Percentiles rank a stretch among this genome's conserved stretches.
phyloP scores from a whole-genome alignment of 768 basidiomycete genomes.

The Podaxis sp. region DNA sequence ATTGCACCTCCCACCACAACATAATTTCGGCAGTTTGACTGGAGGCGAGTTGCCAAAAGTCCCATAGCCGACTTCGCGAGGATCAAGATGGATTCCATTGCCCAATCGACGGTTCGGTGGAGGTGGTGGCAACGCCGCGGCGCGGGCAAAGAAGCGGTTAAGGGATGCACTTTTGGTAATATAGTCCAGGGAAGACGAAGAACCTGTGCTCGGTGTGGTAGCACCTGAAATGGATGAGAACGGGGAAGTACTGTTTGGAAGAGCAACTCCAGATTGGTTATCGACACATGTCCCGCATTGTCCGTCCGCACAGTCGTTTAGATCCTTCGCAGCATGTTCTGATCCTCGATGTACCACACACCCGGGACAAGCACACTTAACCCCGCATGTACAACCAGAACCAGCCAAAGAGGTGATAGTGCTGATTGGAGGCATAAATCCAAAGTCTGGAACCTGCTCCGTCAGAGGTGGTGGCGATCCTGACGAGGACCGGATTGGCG shows the following conservation, averaged over 20 bases:
- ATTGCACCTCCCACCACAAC: conserved; percentile 58
- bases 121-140: conserved; percentile 64
- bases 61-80: conserved; percentile 34
- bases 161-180: conserved; percentile 24
- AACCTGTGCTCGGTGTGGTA: neutral
- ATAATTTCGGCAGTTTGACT: conserved; percentile 60
- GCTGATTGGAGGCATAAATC: conserved; percentile 57
- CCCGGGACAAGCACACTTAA: conserved; percentile 67
- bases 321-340: conserved; percentile 41
- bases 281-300: conserved; percentile 62
- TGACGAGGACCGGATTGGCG: conserved; percentile 39
- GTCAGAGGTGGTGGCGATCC: conserved; percentile 20
- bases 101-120: conserved; percentile 37
- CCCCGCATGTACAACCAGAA: conserved; percentile 70
- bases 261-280: conserved; percentile 35
- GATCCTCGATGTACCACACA: conserved; percentile 66
- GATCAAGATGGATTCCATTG: conserved; percentile 37
- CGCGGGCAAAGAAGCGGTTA: conserved; percentile 62
- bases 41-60: neutral
- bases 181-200: conserved; percentile 1
- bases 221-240: conserved; percentile 11
- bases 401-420: conserved; percentile 55
- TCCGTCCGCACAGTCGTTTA: conserved; percentile 43
- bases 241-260: conserved; percentile 27
- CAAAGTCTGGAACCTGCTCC: conserved; percentile 40